phyloP scores from a whole-genome alignment of 805 yeast genomes.

The Metschnikowia amazonensis region DNA sequence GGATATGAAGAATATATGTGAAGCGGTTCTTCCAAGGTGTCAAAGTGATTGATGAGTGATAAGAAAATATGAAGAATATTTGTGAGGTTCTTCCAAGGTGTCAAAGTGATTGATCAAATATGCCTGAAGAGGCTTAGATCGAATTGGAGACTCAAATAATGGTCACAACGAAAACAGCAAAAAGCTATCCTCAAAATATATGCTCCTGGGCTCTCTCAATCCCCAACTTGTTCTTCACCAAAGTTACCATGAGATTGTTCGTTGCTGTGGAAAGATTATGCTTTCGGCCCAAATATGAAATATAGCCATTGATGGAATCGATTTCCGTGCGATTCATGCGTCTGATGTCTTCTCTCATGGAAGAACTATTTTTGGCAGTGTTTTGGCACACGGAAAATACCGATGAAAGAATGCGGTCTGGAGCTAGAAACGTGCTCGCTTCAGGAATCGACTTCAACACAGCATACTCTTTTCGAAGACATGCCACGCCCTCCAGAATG shows the following conservation, averaged over 20 bases:
- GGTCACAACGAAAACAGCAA: too few species aligned
- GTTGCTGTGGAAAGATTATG: conserved; percentile 42
- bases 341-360: conserved; percentile 68
- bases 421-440: conserved; percentile 28
- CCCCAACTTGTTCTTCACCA: conserved; percentile 41
- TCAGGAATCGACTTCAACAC: conserved; percentile 27
- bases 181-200: conserved; percentile 2
- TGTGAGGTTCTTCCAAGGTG: conserved; percentile 13
- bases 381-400: conserved; percentile 28
- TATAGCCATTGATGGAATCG: conserved; percentile 78
- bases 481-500: conserved; percentile 43
- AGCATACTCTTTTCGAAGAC: conserved; percentile 33
- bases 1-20: conserved; percentile 26
- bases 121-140: not conserved
- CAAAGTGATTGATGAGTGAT: too few species aligned
- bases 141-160: not conserved
- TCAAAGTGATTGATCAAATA: too few species aligned
- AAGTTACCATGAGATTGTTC: conserved; percentile 42
- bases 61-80: conserved; percentile 25
- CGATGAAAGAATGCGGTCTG: conserved; percentile 34
- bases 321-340: conserved; percentile 65
- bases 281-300: conserved; percentile 52
- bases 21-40: conserved; percentile 2
- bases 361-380: conserved; percentile 58
- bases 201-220: conserved; percentile 30